Conservation (phyloP, 805 yeast species). For the Scheffersomyces amazonensis region DNA sequence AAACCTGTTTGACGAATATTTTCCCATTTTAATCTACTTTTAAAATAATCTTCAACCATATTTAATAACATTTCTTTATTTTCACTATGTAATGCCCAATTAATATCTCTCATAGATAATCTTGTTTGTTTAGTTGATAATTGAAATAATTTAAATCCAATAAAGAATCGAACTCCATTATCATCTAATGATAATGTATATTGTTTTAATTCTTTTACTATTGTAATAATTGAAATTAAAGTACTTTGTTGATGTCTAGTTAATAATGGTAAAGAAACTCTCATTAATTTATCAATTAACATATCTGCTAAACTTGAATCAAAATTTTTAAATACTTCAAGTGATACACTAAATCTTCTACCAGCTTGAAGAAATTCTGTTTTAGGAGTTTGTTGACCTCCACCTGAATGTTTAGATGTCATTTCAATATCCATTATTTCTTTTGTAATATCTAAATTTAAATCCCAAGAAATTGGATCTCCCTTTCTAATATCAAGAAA, state of each 20-base stretch:
- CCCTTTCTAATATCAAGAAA: slow-evolving; percentile 48
- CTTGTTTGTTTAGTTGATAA: slow-evolving; percentile 45
- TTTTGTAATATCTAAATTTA: slow-evolving; percentile 21
- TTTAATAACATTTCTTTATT: slow-evolving; percentile 66
- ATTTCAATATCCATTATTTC: slow-evolving; percentile 10
- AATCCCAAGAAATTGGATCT: slow-evolving; percentile 28
- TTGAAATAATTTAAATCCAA: slow-evolving; percentile 68
- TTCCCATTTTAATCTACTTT: slow-evolving; percentile 56
- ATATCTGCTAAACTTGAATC: slow-evolving; percentile 41
- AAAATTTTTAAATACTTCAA: slow-evolving; percentile 34
- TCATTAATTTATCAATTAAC: slow-evolving; percentile 59
- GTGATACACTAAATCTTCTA: slow-evolving; percentile 3
- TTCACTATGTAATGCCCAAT: slow-evolving; percentile 85
- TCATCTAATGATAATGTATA: slow-evolving; percentile 47
- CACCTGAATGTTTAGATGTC: background rate
- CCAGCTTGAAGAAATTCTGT: slow-evolving; percentile 2
- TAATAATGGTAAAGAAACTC: slow-evolving; percentile 68
- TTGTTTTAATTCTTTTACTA: slow-evolving; percentile 54
- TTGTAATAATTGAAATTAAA: slow-evolving; percentile 63
- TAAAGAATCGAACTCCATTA: slow-evolving; percentile 68
- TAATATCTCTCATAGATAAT: slow-evolving; percentile 74
- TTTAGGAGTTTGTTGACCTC: slow-evolving; percentile 1
- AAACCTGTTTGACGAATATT: slow-evolving; percentile 59
- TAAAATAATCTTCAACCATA: slow-evolving; percentile 41
- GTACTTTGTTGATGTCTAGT: slow-evolving; percentile 93